Evolutionary conservation across 2,329 filamentous ascomycete species (phyloP), one percentile per base, ranked within the genome.

Genomic region (Alternaria ethzedia): DNA sequence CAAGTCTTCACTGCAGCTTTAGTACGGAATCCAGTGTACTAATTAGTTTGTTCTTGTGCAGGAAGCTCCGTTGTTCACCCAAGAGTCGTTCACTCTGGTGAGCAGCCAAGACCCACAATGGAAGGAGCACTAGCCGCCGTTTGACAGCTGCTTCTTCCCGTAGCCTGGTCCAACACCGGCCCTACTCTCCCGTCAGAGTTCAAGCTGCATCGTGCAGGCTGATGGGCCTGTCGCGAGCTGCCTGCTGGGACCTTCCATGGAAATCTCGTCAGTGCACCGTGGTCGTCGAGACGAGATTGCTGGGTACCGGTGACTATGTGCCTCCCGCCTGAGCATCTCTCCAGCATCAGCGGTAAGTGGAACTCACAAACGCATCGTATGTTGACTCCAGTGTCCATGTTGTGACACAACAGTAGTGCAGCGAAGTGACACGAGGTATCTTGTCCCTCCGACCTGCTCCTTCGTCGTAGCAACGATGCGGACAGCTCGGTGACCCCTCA

Each of bases 271-370:
- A 30, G 20, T 44, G 25, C 21, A 25, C 45, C 13, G 43, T 26
- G 49, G 50, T 21, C 44, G 23, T 36, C 32, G 32, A 45, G 44
- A 13, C 47, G 49, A 54, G 36, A 51, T 54, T 28, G 56, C 45
- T 28, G 43, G 49, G 59, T 44, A 25, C 13, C 26, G 55, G 59
- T 41, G 46, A 59, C 28, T 49, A 47, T 30, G 17, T 62, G 30
- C 36, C 57, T 54, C 17, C 25, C 25, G 47, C 43, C 47, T n/a
- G 46, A 47, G 12, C 30, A 11, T 26, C 41, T 46, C 52, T 10
- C 17, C 23, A 49, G 54, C 45, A 63, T 28, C n/a, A 45, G 20
- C 61, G 21, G 61, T 63, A 60, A 60, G 61, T 63, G 46, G 26
- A 51, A 45, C 26, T 43, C 20, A 23, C 57, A 6, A 47, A 63